These are phyloP conservation scores for Annona cherimola DNA, from an alignment of 164 flowering plant species.

Conservation along the genomic window DNA sequence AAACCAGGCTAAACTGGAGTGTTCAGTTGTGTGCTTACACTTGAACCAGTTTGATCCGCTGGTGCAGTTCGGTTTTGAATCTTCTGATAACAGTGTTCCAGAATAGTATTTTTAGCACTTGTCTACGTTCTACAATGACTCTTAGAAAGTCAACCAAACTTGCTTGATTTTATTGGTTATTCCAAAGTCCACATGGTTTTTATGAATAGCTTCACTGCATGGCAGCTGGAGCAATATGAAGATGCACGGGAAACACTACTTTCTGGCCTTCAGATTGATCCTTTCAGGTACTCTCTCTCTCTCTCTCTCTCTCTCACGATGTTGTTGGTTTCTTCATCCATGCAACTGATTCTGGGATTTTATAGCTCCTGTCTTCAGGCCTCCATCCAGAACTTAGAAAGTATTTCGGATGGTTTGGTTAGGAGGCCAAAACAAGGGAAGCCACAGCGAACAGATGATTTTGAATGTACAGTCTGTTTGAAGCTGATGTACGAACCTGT, in stretches of 20 bases:
- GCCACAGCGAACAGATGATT: constrained; percentile 73
- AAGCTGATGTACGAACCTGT: constrained; percentile 84
- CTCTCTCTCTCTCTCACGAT: neutral
- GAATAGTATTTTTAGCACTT: no score
- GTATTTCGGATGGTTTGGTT: constrained; percentile 16
- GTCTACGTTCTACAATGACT: no score
- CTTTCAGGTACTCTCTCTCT: constrained; percentile 49
- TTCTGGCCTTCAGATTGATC: constrained; percentile 85
- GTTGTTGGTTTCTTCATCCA: neutral
- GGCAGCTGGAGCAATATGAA: constrained; percentile 86
- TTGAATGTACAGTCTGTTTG: constrained; percentile 89
- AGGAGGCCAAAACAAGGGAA: constrained; percentile 36
- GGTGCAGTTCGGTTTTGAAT: no score
- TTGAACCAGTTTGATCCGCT: no score
- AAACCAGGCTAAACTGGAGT: no score
- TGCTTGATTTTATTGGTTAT: neutral
- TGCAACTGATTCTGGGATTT: constrained; percentile 15
- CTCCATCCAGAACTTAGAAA: constrained; percentile 54
- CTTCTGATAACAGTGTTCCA: no score
- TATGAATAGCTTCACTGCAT: constrained; percentile 2
- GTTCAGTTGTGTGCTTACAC: no score
- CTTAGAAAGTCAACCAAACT: no score
- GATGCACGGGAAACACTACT: constrained; percentile 67
- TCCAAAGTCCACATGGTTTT: neutral
- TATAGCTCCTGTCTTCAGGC: constrained; percentile 58